These are phyloP conservation scores for Candida methanosorbosa DNA, from an alignment of 805 yeast species.

Conservation along the genomic window DNA sequence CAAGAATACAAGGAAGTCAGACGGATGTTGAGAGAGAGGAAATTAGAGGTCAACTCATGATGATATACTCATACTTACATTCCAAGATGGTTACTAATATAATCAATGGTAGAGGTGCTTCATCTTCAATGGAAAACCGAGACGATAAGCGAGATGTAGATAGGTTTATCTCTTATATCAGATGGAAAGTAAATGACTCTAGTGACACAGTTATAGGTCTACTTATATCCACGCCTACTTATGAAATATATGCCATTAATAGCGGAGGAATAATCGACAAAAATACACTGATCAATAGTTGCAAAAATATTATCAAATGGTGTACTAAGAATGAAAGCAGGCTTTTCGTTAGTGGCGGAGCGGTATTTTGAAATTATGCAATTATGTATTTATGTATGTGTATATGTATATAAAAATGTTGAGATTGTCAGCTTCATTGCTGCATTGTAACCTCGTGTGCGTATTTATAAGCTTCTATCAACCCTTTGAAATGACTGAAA, in stretches of 20 bases:
- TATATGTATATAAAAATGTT: not conserved
- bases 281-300: slow-evolving; percentile 49
- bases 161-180: slow-evolving; percentile 16
- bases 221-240: slow-evolving; percentile 26
- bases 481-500: slow-evolving; percentile 58
- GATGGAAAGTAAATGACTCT: slow-evolving; percentile 14
- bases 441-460: slow-evolving; percentile 25
- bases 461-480: slow-evolving; percentile 45
- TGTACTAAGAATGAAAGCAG: slow-evolving; percentile 62
- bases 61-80: slow-evolving; percentile 18
- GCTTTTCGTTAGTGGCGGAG: slow-evolving; percentile 69
- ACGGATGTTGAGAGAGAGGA: slow-evolving; percentile 10
- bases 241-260: slow-evolving; percentile 55
- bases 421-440: not conserved
- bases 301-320: slow-evolving; percentile 66
- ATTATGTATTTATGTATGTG: not conserved
- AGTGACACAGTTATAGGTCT: slow-evolving; percentile 18
- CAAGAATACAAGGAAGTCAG: slow-evolving; percentile 12
- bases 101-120: slow-evolving; percentile 1
- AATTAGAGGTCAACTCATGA: slow-evolving; percentile 17
- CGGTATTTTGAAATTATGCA: slow-evolving; percentile 34
- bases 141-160: slow-evolving; percentile 7
- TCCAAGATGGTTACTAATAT: slow-evolving; percentile 10
- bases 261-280: slow-evolving; percentile 47
- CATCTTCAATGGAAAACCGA: not conserved